These are phyloP conservation scores for Saussurea involucrata DNA, from an alignment of 129 eudicot genomes.

Conservation along the genomic window DNA sequence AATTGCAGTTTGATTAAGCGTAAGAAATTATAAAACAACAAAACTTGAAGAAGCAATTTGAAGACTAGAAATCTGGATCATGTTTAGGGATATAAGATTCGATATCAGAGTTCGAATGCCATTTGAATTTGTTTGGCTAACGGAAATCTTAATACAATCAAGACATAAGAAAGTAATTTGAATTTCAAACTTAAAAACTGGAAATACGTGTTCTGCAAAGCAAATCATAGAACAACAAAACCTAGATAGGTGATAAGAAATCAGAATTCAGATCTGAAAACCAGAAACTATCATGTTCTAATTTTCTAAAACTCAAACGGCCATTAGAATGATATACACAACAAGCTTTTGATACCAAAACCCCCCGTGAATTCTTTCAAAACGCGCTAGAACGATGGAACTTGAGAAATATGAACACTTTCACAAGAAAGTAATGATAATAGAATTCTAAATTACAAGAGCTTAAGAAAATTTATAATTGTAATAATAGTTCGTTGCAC, in stretches of 20 bases:
- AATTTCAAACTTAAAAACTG: neutral
- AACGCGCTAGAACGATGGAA: too few species aligned
- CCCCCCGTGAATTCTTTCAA: too few species aligned
- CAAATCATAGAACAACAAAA: neutral
- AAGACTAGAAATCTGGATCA: neutral
- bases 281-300: conserved; percentile 10
- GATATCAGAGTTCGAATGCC: neutral
- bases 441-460: too few species aligned
- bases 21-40: neutral
- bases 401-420: too few species aligned
- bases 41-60: neutral
- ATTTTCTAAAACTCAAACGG: neutral
- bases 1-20: neutral
- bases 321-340: neutral
- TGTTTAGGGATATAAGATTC: neutral
- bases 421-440: too few species aligned
- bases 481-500: too few species aligned
- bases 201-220: neutral
- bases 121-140: neutral
- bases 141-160: neutral
- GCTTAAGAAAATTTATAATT: too few species aligned
- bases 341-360: neutral
- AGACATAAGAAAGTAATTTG: neutral
- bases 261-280: neutral
- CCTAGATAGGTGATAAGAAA: neutral